A percentile compares a stretch with the other conserved stretches of the same genome.
phyloP scores from a whole-genome alignment of 2,329 filamentous ascomycete genomes.

The Cladophialophora immunda region DNA sequence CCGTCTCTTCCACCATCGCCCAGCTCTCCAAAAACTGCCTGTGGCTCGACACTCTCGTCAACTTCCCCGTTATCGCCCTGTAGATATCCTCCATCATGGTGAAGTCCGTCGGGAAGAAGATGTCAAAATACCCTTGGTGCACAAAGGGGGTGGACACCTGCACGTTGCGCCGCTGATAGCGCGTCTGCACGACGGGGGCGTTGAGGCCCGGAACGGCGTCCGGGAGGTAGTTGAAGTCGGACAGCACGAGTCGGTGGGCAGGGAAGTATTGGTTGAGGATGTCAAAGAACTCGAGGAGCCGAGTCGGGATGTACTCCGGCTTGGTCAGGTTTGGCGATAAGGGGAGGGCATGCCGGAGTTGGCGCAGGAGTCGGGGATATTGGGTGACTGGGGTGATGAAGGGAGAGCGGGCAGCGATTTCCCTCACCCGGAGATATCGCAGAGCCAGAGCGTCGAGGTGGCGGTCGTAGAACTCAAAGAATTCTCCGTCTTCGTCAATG shows the following conservation, averaged over 20 bases:
- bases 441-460: conserved; percentile 82
- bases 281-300: conserved; percentile 96
- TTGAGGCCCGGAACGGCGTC: conserved; percentile 86
- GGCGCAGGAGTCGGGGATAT: conserved; percentile 63
- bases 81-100: conserved; percentile 90
- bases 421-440: conserved; percentile 83
- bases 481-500: conserved; percentile 84
- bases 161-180: conserved; percentile 85
- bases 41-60: conserved; percentile 84
- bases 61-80: conserved; percentile 87
- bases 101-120: conserved; percentile 97
- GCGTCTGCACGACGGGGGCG: conserved; percentile 93
- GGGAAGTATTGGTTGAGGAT: conserved; percentile 89
- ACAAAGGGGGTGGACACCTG: conserved; percentile 91
- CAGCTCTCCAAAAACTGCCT: conserved; percentile 90
- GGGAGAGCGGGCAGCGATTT: conserved; percentile 68
- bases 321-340: conserved; percentile 78
- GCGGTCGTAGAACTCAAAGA: conserved; percentile 91
- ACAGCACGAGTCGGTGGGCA: conserved; percentile 84
- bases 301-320: conserved; percentile 93
- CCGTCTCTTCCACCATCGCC: conserved; percentile 89
- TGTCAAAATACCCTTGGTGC: conserved; percentile 98
- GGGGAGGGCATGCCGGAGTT: conserved; percentile 70
- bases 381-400: conserved; percentile 57
- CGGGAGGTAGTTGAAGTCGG: conserved; percentile 88